phyloP scores from a whole-genome alignment of 2,329 filamentous ascomycete species.

The Pseudomassariella vexata region DNA sequence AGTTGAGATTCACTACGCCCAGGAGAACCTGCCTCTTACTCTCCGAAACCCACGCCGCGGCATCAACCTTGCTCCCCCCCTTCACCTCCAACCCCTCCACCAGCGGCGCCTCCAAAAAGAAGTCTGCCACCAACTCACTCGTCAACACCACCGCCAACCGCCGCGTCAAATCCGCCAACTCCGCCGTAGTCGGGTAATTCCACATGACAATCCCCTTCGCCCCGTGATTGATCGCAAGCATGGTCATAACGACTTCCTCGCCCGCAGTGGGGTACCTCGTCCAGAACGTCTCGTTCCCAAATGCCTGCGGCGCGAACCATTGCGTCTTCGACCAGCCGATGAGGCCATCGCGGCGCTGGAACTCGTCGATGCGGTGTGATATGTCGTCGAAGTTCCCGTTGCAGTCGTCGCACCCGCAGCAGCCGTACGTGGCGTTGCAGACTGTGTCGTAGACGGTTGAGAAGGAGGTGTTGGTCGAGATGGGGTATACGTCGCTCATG shows the following conservation, averaged over 20 bases:
- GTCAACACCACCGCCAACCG: slow-evolving; percentile 33
- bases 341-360: slow-evolving; percentile 33
- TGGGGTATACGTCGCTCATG: slow-evolving; percentile 43
- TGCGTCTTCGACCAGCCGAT: slow-evolving; percentile 33
- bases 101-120: slow-evolving; percentile 29
- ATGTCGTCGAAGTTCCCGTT: slow-evolving; percentile 37
- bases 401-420: slow-evolving; percentile 48
- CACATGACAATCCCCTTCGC: slow-evolving; percentile 44
- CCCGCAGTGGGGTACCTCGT: slow-evolving; percentile 32
- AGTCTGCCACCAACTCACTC: slow-evolving; percentile 20
- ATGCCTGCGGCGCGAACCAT: slow-evolving; percentile 45
- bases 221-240: slow-evolving; percentile 41
- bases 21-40: slow-evolving; percentile 8
- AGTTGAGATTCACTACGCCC: slow-evolving; percentile 11
- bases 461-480: slow-evolving; percentile 39
- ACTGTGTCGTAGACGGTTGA: slow-evolving; percentile 36
- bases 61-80: slow-evolving; percentile 27
- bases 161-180: slow-evolving; percentile 26
- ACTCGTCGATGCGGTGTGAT: slow-evolving; percentile 32
- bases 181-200: slow-evolving; percentile 35
- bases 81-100: slow-evolving; percentile 15
- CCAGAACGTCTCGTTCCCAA: slow-evolving; percentile 42
- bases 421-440: slow-evolving; percentile 45
- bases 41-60: slow-evolving; percentile 31
- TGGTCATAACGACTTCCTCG: slow-evolving; percentile 41